Conservation (phyloP, 345 rosid species). For the Bruguiera gymnorhiza region DNA sequence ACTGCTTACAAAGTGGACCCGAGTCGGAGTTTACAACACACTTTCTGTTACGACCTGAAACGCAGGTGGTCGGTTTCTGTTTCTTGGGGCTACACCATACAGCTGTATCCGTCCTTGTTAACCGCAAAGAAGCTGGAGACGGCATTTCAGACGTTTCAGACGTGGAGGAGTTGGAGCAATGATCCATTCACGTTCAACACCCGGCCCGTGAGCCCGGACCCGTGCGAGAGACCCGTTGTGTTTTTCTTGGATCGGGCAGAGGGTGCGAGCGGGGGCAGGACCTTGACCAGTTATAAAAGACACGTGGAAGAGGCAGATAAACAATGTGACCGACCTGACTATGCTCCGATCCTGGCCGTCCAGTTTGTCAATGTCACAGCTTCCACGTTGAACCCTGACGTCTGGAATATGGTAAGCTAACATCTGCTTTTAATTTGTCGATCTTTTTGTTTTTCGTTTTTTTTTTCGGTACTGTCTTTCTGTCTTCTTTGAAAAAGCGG, state of each 20-base stretch:
- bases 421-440: background rate
- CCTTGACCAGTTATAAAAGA: constrained; percentile 51
- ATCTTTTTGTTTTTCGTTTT: background rate
- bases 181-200: constrained; percentile 77
- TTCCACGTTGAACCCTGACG: constrained; percentile 36
- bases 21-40: constrained; percentile 65
- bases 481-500: background rate
- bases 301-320: constrained; percentile 27
- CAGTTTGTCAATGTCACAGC: constrained; percentile 43
- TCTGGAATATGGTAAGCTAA: constrained; percentile 61
- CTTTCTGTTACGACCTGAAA: constrained; percentile 60
- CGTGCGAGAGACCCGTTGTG: constrained; percentile 59
- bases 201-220: constrained; percentile 44
- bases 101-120: constrained; percentile 51
- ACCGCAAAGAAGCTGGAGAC: constrained; percentile 63
- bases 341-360: constrained; percentile 36
- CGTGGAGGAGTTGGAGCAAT: constrained; percentile 63
- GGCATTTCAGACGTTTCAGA: constrained; percentile 52
- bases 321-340: constrained; percentile 37
- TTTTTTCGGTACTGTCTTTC: background rate
- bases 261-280: constrained; percentile 26
- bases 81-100: constrained; percentile 86
- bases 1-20: constrained; percentile 55
- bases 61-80: constrained; percentile 72
- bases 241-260: constrained; percentile 58